Conservation (phyloP, 805 yeast species). For the Metschnikowia kunwiensis region DNA sequence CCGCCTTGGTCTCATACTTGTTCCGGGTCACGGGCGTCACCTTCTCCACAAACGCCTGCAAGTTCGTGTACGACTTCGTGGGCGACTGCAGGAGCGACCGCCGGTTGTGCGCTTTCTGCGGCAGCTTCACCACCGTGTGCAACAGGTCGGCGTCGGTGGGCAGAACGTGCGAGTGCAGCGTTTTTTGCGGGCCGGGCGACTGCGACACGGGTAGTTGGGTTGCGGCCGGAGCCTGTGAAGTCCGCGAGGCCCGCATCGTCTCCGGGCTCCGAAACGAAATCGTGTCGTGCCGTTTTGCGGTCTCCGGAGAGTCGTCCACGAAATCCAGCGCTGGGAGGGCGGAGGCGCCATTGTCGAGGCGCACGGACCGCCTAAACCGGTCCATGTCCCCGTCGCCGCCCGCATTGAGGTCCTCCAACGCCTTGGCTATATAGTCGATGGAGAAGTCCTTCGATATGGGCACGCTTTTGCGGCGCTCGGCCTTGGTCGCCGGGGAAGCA, state of each 20-base stretch:
- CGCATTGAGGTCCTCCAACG: conserved; percentile 42
- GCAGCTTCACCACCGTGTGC: conserved; percentile 11
- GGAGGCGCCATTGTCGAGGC: conserved; percentile 13
- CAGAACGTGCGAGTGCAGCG: not conserved
- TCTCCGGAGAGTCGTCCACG: conserved; percentile 35
- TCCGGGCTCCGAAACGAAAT: conserved; percentile 21
- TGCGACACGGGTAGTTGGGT: no score
- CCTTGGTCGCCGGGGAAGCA: conserved; percentile 23
- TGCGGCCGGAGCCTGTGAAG: not conserved
- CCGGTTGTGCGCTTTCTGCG: conserved; percentile 9
- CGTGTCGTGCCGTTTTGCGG: conserved; percentile 37
- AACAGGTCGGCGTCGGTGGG: conserved; percentile 7
- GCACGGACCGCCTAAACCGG: conserved; percentile 38
- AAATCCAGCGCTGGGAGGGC: conserved; percentile 26
- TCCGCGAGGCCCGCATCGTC: not conserved
- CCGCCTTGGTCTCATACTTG: conserved; percentile 34
- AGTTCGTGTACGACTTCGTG: conserved; percentile 32
- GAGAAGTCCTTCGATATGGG: conserved; percentile 44
- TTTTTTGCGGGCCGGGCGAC: not conserved
- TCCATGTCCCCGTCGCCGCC: conserved; percentile 46
- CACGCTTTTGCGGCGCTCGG: conserved; percentile 17
- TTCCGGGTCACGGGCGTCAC: conserved; percentile 33
- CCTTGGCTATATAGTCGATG: conserved; percentile 45
- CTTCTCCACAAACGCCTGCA: conserved; percentile 27
- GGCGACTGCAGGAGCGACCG: conserved; percentile 32